Evolutionary conservation across 768 basidiomycete genomes (phyloP).

Genomic region (Coprinellus aureogranulatus): DNA sequence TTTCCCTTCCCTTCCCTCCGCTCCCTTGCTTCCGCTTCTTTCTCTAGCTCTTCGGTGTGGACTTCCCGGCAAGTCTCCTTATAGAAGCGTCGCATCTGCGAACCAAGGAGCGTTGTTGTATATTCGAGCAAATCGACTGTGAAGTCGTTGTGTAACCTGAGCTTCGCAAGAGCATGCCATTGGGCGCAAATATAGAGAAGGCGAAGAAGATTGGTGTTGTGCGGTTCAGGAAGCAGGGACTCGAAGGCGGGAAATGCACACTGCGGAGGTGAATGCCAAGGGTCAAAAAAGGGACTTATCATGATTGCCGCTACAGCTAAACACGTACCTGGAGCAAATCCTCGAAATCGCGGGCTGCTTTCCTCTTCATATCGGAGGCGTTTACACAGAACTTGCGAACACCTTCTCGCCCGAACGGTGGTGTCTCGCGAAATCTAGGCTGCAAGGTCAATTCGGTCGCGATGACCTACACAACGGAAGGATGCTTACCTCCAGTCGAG

Average conservation of each 20-base stretch:
- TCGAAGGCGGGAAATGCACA: slow-evolving; percentile 30
- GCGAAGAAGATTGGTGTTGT: slow-evolving; percentile 23
- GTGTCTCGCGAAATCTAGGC: slow-evolving; percentile 11
- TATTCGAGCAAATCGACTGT: slow-evolving; percentile 23
- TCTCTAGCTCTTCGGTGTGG: neutral
- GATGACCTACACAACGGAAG: too few relatives aligned
- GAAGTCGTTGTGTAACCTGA: slow-evolving; percentile 30
- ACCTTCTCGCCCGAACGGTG: slow-evolving; percentile 20
- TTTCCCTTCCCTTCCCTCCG: neutral
- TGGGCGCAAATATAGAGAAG: slow-evolving; percentile 18
- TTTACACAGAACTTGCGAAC: slow-evolving; percentile 30
- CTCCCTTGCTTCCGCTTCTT: neutral
- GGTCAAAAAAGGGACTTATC: too few relatives aligned
- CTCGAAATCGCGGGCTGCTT: slow-evolving; percentile 33
- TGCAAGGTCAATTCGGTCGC: too few relatives aligned
- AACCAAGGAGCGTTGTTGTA: slow-evolving; percentile 23
- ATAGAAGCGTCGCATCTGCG: slow-evolving; percentile 14
- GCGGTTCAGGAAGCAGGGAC: slow-evolving; percentile 27
- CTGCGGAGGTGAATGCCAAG: too few relatives aligned
- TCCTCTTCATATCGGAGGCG: slow-evolving; percentile 27
- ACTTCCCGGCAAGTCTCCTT: neutral
- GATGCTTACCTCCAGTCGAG: too few relatives aligned
- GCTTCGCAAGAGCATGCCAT: slow-evolving; percentile 34
- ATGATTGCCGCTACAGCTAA: slow-evolving; percentile 1
- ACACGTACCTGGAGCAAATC: slow-evolving; percentile 33